phyloP scores from a whole-genome alignment of 1,139 yeast species.

The Taphrina pruni region DNA sequence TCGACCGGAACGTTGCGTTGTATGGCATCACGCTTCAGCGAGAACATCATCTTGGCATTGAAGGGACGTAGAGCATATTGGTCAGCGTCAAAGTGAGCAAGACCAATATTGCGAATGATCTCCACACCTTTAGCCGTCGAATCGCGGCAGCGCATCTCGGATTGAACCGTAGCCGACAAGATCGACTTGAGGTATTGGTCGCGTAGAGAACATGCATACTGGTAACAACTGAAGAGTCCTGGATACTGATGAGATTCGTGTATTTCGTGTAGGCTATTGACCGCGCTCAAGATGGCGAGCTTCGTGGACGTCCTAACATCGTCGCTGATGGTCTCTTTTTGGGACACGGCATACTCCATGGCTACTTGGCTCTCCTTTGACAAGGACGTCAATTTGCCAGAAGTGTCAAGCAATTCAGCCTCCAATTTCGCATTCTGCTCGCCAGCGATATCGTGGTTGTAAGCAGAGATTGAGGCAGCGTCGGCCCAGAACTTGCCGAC shows the following conservation, averaged over 20 bases:
- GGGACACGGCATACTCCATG: slow-evolving; percentile 7
- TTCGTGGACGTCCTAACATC: slow-evolving; percentile 17
- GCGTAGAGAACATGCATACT: slow-evolving; percentile 16
- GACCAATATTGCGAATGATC: slow-evolving; percentile 22
- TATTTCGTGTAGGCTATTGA: not conserved
- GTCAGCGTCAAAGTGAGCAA: slow-evolving; percentile 25
- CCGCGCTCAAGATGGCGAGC: not conserved
- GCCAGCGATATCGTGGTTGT: slow-evolving; percentile 64
- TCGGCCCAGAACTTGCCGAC: slow-evolving; percentile 72
- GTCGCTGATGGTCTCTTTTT: slow-evolving; percentile 26
- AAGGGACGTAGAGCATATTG: slow-evolving; percentile 24
- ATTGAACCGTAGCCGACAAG: slow-evolving; percentile 12
- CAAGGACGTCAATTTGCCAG: slow-evolving; percentile 20
- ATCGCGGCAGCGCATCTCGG: slow-evolving; percentile 19
- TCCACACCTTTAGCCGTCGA: slow-evolving; percentile 31
- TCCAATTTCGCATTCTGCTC: slow-evolving; percentile 60
- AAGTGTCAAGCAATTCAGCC: slow-evolving; percentile 45
- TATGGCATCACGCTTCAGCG: slow-evolving; percentile 65
- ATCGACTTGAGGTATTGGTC: slow-evolving; percentile 28
- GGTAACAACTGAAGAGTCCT: slow-evolving; percentile 19
- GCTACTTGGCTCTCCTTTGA: slow-evolving; percentile 12
- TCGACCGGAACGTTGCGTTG: slow-evolving; percentile 25
- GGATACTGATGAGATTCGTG: slow-evolving; percentile 6
- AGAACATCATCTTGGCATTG: slow-evolving; percentile 66
- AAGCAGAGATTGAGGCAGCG: slow-evolving; percentile 62